A percentile compares a stretch with the other conserved stretches of the same genome.
Conservation (phyloP, 2,329 filamentous ascomycete genomes). For the Apiospora kogelbergensis region DNA sequence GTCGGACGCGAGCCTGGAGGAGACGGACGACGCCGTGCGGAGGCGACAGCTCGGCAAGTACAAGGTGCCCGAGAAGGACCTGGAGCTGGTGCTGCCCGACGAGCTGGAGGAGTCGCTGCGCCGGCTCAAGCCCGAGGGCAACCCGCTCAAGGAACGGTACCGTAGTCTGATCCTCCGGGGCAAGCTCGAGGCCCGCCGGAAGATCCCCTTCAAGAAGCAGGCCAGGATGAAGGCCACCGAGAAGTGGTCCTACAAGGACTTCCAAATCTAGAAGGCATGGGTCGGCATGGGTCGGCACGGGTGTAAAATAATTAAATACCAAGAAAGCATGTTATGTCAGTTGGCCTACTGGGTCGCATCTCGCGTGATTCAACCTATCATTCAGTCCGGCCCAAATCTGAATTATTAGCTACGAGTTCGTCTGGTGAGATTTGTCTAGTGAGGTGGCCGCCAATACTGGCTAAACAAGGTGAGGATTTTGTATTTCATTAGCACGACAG, state of each 20-base stretch:
- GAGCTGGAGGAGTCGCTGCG: conserved; percentile 80
- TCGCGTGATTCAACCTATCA: background rate
- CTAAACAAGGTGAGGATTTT: too few species aligned
- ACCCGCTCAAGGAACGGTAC: conserved; percentile 88
- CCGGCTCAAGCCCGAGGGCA: conserved; percentile 90
- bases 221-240: conserved; percentile 79
- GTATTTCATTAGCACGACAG: too few species aligned
- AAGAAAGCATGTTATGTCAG: conserved; percentile 1
- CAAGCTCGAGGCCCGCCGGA: conserved; percentile 81
- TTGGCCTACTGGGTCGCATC: background rate
- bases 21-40: conserved; percentile 64
- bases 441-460: too few species aligned
- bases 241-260: conserved; percentile 99
- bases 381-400: background rate
- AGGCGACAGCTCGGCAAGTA: conserved; percentile 72
- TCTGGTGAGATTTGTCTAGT: too few species aligned
- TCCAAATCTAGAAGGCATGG: conserved; percentile 48
- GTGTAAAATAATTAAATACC: background rate
- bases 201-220: conserved; percentile 79
- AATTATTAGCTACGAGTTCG: too few species aligned
- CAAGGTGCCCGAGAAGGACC: conserved; percentile 72
- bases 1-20: conserved; percentile 54
- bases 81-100: conserved; percentile 81
- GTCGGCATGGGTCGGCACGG: background rate
- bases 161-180: conserved; percentile 84